Evolutionary conservation across 2,329 filamentous ascomycete species (phyloP).

Genomic region (Fragosphaeria purpurea): DNA sequence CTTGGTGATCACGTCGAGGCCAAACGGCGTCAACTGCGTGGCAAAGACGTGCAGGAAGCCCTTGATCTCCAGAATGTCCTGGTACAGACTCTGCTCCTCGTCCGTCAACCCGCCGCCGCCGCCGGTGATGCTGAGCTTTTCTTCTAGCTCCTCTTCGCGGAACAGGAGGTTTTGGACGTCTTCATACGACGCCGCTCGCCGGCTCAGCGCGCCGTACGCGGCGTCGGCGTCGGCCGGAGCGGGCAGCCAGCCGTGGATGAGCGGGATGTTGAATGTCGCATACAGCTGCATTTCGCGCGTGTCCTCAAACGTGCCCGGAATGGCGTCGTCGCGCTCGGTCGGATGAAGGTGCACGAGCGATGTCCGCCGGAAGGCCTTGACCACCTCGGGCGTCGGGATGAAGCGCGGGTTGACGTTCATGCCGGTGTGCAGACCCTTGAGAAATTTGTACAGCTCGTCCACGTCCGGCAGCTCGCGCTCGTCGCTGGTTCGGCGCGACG

Average conservation of each 20-base stretch:
- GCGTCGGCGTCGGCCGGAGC: slow-evolving; percentile 55
- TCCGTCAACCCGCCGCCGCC: slow-evolving; percentile 44
- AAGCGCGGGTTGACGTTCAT: slow-evolving; percentile 98
- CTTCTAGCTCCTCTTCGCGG: slow-evolving; percentile 76
- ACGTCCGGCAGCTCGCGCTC: slow-evolving; percentile 71
- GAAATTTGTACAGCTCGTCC: slow-evolving; percentile 74
- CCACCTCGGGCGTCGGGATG: slow-evolving; percentile 45
- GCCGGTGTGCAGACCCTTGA: slow-evolving; percentile 82
- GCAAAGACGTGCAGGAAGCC: slow-evolving; percentile 68
- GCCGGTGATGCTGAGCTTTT: slow-evolving; percentile 50
- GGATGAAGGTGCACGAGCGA: slow-evolving; percentile 44
- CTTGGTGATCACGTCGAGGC: slow-evolving; percentile 62
- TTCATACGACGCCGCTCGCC: slow-evolving; percentile 77
- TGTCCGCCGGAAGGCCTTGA: slow-evolving; percentile 38
- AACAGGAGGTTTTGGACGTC: slow-evolving; percentile 86
- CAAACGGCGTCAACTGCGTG: slow-evolving; percentile 78
- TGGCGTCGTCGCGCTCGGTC: slow-evolving; percentile 34
- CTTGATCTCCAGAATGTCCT: slow-evolving; percentile 78
- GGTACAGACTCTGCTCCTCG: slow-evolving; percentile 68
- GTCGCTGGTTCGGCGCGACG: slow-evolving; percentile 53
- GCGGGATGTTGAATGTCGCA: slow-evolving; percentile 73
- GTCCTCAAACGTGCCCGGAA: slow-evolving; percentile 70
- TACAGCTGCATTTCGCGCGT: slow-evolving; percentile 88
- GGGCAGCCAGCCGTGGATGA: slow-evolving; percentile 91
- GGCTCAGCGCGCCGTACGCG: slow-evolving; percentile 58